Conservation (phyloP, 2,329 filamentous ascomycete genomes). For the Aspergillus niger region DNA sequence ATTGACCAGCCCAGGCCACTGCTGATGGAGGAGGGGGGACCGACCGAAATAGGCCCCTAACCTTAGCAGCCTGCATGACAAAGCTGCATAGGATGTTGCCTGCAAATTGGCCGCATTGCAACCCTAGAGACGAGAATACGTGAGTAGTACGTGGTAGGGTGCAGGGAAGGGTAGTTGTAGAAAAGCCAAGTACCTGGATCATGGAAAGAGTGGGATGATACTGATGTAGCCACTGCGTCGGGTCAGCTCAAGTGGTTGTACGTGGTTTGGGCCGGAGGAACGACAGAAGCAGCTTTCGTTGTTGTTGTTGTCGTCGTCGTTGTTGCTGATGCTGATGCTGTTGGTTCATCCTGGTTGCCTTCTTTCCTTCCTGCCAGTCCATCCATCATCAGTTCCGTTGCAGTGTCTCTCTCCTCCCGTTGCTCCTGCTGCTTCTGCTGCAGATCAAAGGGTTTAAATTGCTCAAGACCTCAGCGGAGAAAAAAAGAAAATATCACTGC, state of each 20-base stretch:
- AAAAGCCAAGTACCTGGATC: not conserved
- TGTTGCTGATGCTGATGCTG: not conserved
- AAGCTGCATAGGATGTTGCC: slow-evolving; percentile 5
- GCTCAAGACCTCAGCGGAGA: slow-evolving; percentile 4
- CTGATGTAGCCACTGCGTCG: not conserved
- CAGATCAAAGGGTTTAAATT: slow-evolving; percentile 12
- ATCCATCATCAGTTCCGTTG: not conserved
- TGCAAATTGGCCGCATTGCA: slow-evolving; percentile 14
- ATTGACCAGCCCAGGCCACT: not conserved
- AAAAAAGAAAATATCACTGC: slow-evolving; percentile 3
- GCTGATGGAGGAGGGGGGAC: not conserved
- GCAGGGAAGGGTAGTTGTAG: not conserved
- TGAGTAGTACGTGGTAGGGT: not conserved
- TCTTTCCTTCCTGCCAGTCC: slow-evolving; percentile 7
- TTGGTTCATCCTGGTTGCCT: slow-evolving; percentile 13
- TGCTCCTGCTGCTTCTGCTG: not conserved
- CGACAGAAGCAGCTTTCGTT: not conserved
- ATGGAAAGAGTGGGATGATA: not conserved
- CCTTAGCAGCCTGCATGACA: slow-evolving; percentile 1
- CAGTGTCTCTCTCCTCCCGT: not conserved
- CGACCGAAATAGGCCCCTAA: not conserved
- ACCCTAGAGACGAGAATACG: slow-evolving; percentile 7
- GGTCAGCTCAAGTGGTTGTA: not conserved
- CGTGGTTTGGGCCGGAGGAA: not conserved
- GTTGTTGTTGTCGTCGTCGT: not conserved